Percentiles rank a stretch among this genome's conserved stretches.
Evolutionary conservation across 805 yeast genomes (phyloP).

Genomic region (Spathaspora sp.): DNA sequence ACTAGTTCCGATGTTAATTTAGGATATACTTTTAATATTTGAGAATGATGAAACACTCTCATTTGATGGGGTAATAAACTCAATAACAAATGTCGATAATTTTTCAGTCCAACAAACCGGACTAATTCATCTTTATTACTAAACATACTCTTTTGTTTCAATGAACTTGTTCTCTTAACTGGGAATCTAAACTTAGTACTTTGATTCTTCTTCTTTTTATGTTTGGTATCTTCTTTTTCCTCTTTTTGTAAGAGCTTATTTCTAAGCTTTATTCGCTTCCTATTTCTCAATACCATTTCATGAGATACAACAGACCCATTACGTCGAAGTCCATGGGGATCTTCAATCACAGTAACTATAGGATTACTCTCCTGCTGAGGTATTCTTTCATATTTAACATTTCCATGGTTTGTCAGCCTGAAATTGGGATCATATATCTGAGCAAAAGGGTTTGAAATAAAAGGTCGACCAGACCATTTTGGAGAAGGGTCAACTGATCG

Average conservation of each 20-base stretch:
- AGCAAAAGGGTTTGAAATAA: background rate
- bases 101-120: constrained; percentile 15
- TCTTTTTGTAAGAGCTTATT: constrained; percentile 20
- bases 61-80: constrained; percentile 27
- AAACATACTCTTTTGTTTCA: constrained; percentile 23
- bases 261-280: constrained; percentile 26
- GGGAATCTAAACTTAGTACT: constrained; percentile 27
- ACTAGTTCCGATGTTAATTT: constrained; percentile 4
- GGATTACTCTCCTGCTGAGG: constrained; percentile 13
- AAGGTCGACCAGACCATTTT: no score
- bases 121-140: constrained; percentile 15
- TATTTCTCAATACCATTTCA: constrained; percentile 26
- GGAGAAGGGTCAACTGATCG: background rate
- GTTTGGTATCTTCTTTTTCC: constrained; percentile 9
- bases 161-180: constrained; percentile 31
- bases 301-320: constrained; percentile 28
- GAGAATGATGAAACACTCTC: constrained; percentile 20
- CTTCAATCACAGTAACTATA: constrained; percentile 20
- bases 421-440: background rate
- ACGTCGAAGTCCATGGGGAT: constrained; percentile 8
- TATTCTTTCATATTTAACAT: background rate
- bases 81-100: constrained; percentile 19
- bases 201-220: background rate
- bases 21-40: constrained; percentile 14
- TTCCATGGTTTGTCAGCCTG: background rate